A percentile compares a stretch with the other conserved stretches of the same genome.
Conservation (phyloP, 164 flowering plant genomes). For the Piper betle region DNA sequence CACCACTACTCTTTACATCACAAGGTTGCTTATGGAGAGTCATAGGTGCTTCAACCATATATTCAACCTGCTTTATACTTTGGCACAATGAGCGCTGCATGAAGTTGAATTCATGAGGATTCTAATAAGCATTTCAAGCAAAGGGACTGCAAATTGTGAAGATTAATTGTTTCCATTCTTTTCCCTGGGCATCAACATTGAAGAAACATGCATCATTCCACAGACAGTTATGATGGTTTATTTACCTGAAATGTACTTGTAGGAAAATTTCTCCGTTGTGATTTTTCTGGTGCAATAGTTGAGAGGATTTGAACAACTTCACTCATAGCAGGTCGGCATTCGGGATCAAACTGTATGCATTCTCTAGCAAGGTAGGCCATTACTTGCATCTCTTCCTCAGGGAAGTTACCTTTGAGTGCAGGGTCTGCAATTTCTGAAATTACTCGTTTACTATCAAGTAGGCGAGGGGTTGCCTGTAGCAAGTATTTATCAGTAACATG, state of each 20-base stretch:
- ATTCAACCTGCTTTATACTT: slow-evolving; percentile 11
- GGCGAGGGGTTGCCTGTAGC: slow-evolving; percentile 67
- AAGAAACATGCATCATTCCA: neutral
- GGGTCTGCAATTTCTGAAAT: slow-evolving; percentile 73
- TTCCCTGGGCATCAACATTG: neutral
- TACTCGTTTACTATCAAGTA: slow-evolving; percentile 57
- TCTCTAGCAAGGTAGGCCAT: slow-evolving; percentile 93
- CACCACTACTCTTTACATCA: slow-evolving; percentile 14
- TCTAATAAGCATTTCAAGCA: neutral
- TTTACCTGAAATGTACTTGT: slow-evolving; percentile 47
- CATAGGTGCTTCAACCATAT: slow-evolving; percentile 3
- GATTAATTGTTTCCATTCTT: neutral
- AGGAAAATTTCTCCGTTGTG: slow-evolving; percentile 39
- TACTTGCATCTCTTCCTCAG: slow-evolving; percentile 81
- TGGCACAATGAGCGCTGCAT: slow-evolving; percentile 26
- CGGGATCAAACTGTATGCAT: slow-evolving; percentile 85
- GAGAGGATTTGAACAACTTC: slow-evolving; percentile 94
- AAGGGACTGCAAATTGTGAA: neutral
- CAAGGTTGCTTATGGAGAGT: slow-evolving; percentile 8
- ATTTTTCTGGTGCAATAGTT: slow-evolving; percentile 59
- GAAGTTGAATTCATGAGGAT: neutral
- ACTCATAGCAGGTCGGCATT: slow-evolving; percentile 81
- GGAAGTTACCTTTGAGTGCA: slow-evolving; percentile 50
- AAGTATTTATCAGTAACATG: neutral
- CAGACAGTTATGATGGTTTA: neutral